Evolutionary conservation across 2,329 filamentous ascomycete species (phyloP).

Genomic region (Incumbomyces lentus): DNA sequence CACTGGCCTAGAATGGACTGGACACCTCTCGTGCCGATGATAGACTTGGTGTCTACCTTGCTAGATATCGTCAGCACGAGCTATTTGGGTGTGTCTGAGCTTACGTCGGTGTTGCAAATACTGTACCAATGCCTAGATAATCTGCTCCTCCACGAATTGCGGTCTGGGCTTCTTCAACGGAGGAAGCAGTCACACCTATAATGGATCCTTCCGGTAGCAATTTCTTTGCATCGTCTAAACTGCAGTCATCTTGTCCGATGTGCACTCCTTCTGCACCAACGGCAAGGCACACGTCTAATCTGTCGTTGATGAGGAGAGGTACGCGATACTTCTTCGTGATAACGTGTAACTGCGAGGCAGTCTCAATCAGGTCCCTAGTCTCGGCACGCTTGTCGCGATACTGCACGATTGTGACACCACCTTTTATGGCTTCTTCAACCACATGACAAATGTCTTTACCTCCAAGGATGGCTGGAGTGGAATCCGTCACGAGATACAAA

Average conservation of each 20-base stretch:
- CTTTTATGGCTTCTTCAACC: constrained; percentile 63
- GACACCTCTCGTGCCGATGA: constrained; percentile 64
- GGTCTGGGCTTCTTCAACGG: constrained; percentile 57
- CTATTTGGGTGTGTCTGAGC: not conserved
- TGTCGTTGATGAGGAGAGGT: constrained; percentile 85
- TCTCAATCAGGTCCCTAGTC: constrained; percentile 60
- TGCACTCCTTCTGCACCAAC: constrained; percentile 86
- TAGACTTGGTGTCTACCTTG: constrained; percentile 76
- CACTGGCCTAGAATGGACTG: constrained; percentile 56
- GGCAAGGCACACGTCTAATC: constrained; percentile 77
- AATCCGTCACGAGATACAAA: constrained; percentile 87
- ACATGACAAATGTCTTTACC: constrained; percentile 58
- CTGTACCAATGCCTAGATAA: constrained; percentile 83
- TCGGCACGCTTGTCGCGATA: constrained; percentile 80
- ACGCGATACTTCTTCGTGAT: constrained; percentile 58
- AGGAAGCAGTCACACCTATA: constrained; percentile 80
- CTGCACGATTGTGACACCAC: constrained; percentile 78
- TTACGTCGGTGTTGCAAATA: constrained; percentile 70
- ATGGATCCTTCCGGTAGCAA: constrained; percentile 68
- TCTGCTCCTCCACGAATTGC: constrained; percentile 71
- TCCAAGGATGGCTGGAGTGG: constrained; percentile 73
- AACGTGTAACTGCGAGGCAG: constrained; percentile 58
- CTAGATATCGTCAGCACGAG: constrained; percentile 22
- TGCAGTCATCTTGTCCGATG: constrained; percentile 87
- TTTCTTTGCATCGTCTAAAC: constrained; percentile 57